A percentile compares a stretch with the other conserved stretches of the same genome.
These are phyloP conservation scores for Thermoascus crustaceus DNA, from an alignment of 2,329 filamentous ascomycete species.

Conservation along the genomic window DNA sequence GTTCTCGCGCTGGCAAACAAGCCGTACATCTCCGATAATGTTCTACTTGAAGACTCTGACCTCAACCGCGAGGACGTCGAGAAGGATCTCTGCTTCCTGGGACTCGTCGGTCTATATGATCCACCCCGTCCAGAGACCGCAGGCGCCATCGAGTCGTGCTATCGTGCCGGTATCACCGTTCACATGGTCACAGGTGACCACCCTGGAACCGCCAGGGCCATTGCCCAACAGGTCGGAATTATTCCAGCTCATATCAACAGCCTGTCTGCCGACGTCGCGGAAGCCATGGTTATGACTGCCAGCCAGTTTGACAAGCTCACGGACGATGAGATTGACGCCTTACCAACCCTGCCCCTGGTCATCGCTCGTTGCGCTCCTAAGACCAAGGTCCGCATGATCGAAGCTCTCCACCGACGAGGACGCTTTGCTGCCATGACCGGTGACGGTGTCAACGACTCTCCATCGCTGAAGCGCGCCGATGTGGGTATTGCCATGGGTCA, in stretches of 20 bases:
- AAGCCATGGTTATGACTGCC: constrained; percentile 64
- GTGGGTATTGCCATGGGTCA: constrained; percentile 83
- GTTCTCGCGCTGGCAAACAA: constrained; percentile 59
- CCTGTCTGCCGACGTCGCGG: constrained; percentile 55
- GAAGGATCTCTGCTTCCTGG: constrained; percentile 62
- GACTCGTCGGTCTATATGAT: constrained; percentile 80
- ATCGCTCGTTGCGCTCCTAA: constrained; percentile 52
- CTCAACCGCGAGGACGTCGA: no score
- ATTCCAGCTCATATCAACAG: constrained; percentile 57
- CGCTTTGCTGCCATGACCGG: constrained; percentile 81
- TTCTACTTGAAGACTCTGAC: constrained; percentile 25
- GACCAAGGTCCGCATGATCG: constrained; percentile 81
- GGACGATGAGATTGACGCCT: constrained; percentile 60
- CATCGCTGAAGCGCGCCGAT: constrained; percentile 70
- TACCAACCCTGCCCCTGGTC: constrained; percentile 49
- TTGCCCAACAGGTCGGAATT: constrained; percentile 71
- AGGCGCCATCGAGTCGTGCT: constrained; percentile 60
- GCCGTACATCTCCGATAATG: constrained; percentile 19
- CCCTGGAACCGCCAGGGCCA: constrained; percentile 67
- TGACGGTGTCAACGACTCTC: constrained; percentile 81
- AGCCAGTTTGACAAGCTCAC: constrained; percentile 70
- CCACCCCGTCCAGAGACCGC: constrained; percentile 76
- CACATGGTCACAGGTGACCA: constrained; percentile 84
- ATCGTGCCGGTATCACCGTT: constrained; percentile 65
- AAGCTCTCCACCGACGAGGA: constrained; percentile 48